A percentile compares a stretch with the other conserved stretches of the same genome.
Conservation (phyloP, 176 grass and related monocot genomes). For the Avena atlantica region DNA sequence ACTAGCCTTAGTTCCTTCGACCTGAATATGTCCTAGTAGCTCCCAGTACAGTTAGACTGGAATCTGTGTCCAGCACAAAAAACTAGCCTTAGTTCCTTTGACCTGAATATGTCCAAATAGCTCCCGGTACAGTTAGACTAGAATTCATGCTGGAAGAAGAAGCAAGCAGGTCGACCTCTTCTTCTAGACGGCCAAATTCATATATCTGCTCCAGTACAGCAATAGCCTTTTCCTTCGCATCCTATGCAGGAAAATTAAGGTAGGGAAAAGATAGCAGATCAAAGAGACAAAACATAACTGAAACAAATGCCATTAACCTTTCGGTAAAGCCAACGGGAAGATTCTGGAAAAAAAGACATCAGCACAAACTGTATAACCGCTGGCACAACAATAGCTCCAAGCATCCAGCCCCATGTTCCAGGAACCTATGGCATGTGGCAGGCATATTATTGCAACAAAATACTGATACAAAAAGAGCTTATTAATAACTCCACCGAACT, state of each 20-base stretch:
- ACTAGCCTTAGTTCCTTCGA: slow-evolving; percentile 86
- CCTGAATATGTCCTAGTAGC: slow-evolving; percentile 80
- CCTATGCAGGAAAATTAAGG: slow-evolving; percentile 53
- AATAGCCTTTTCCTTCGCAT: slow-evolving; percentile 84
- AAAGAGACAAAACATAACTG: slow-evolving; percentile 20
- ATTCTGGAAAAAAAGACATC: slow-evolving; percentile 93
- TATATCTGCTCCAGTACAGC: slow-evolving; percentile 83
- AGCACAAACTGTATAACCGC: slow-evolving; percentile 86
- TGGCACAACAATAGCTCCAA: slow-evolving; percentile 84
- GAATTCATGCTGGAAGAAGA: slow-evolving; percentile 70
- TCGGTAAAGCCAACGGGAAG: slow-evolving; percentile 96
- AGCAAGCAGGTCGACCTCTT: slow-evolving; percentile 79
- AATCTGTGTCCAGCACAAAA: slow-evolving; percentile 60
- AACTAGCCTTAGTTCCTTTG: slow-evolving; percentile 81
- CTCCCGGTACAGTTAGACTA: slow-evolving; percentile 55
- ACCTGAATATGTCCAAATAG: slow-evolving; percentile 81
- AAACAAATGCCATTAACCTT: slow-evolving; percentile 54
- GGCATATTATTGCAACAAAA: slow-evolving; percentile 37
- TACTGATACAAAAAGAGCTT: slow-evolving; percentile 21
- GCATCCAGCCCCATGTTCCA: slow-evolving; percentile 99
- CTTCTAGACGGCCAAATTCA: slow-evolving; percentile 66
- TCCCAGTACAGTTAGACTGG: slow-evolving; percentile 52
- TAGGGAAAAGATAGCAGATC: background rate
- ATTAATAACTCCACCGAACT: slow-evolving; percentile 7
- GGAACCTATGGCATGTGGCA: slow-evolving; percentile 63